Evolutionary conservation across 108 stramenopile species (phyloP).

Genomic region (Cyclotella choctawhatcheeana): DNA sequence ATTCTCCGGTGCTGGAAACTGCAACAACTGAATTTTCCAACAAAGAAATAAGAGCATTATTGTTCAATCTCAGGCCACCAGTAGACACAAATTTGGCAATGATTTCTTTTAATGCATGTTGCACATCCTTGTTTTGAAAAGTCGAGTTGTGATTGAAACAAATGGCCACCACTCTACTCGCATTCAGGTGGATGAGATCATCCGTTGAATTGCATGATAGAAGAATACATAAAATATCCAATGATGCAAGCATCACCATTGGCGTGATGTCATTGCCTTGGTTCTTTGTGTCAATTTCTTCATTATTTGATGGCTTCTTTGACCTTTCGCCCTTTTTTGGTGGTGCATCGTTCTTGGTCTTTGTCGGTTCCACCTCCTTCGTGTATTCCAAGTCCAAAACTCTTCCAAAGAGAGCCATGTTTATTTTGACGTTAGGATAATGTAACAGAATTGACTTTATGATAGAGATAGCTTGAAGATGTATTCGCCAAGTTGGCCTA

Average conservation of each 20-base stretch:
- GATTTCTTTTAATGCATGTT: slow-evolving; percentile 20
- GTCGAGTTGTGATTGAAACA: slow-evolving; percentile 10
- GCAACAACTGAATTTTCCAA: slow-evolving; percentile 29
- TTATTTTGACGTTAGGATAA: slow-evolving; percentile 49
- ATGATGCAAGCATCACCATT: slow-evolving; percentile 1
- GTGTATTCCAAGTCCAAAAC: slow-evolving; percentile 50
- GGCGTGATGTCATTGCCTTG: neutral
- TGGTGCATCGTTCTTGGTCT: too few species aligned
- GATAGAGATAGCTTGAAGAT: slow-evolving; percentile 29
- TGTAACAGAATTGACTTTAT: slow-evolving; percentile 33
- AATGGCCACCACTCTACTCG: slow-evolving; percentile 6
- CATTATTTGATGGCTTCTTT: neutral
- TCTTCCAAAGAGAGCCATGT: slow-evolving; percentile 65
- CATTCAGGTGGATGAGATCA: slow-evolving; percentile 7
- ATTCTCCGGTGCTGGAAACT: slow-evolving; percentile 5
- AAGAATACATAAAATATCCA: slow-evolving; percentile 31
- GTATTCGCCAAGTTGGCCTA: slow-evolving; percentile 20
- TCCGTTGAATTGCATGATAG: slow-evolving; percentile 24
- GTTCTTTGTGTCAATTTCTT: slow-evolving; percentile 20
- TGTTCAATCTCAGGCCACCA: slow-evolving; percentile 15
- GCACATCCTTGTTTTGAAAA: slow-evolving; percentile 5
- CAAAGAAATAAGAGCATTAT: slow-evolving; percentile 21
- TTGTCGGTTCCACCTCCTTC: slow-evolving; percentile 20
- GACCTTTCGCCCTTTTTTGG: slow-evolving; percentile 21
- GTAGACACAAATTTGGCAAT: slow-evolving; percentile 12